phyloP scores from a whole-genome alignment of 1,284 basidiomycete genomes.

The Neonothopanus nambi region DNA sequence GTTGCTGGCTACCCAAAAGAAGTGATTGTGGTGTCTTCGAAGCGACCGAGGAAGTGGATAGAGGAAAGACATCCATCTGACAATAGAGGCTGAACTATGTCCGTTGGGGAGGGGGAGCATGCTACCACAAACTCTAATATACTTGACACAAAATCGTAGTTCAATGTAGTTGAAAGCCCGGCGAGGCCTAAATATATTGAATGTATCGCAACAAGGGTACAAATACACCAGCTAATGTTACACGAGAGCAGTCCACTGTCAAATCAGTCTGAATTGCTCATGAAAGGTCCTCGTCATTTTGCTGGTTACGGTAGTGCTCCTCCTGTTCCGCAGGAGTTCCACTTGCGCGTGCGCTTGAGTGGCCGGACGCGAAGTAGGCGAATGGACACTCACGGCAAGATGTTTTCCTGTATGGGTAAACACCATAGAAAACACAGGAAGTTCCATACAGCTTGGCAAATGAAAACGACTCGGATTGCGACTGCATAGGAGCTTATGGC shows the following conservation, averaged over 20 bases:
- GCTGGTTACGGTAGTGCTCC: background rate
- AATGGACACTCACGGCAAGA: conserved; percentile 57
- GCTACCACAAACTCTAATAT: no score
- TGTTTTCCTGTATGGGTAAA: conserved; percentile 75
- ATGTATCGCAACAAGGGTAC: background rate
- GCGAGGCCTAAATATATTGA: no score
- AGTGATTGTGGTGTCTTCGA: conserved; percentile 22
- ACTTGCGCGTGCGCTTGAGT: no score
- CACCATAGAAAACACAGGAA: conserved; percentile 62
- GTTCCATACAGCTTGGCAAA: conserved; percentile 69
- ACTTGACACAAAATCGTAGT: no score
- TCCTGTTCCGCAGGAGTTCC: background rate
- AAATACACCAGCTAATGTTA: conserved; percentile 11
- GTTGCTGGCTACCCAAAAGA: conserved; percentile 3
- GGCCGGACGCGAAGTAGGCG: no score
- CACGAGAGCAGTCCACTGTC: conserved; percentile 5
- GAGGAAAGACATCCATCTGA: conserved; percentile 58
- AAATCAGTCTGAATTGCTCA: background rate
- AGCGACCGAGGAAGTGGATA: conserved; percentile 74
- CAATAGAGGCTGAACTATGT: no score
- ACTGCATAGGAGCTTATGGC: conserved; percentile 84
- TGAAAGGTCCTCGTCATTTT: background rate
- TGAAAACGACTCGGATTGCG: conserved; percentile 85
- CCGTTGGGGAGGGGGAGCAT: no score
- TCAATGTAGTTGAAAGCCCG: no score